Evolutionary conservation across 2,329 filamentous ascomycete genomes (phyloP).

Genomic region (Septoria petroselini): DNA sequence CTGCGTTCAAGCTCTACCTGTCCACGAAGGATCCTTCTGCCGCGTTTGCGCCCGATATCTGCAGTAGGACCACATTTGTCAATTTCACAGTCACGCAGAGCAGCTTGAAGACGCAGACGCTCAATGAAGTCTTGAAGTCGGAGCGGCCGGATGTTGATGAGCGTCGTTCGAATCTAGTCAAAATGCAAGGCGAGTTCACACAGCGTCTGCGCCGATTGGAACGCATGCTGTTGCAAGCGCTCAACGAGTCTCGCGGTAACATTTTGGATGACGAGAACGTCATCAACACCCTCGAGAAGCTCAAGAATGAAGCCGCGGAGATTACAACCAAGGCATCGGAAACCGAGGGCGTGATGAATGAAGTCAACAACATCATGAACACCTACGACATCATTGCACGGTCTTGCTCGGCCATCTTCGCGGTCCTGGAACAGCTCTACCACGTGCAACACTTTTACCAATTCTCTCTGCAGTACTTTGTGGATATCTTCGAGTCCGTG

Average conservation of each 20-base stretch:
- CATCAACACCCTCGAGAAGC: conserved; percentile 92
- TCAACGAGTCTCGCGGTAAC: conserved; percentile 96
- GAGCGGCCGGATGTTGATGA: conserved; percentile 97
- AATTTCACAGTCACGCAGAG: conserved; percentile 99
- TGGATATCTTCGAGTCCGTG: conserved; percentile 94
- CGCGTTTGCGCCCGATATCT: conserved; percentile 92
- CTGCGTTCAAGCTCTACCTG: conserved; percentile 89
- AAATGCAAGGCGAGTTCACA: conserved; percentile 98
- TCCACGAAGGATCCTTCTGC: conserved; percentile 96
- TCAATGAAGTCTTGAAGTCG: conserved; percentile 95
- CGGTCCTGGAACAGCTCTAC: conserved; percentile 92
- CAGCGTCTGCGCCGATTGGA: conserved; percentile 94
- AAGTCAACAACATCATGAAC: conserved; percentile 92
- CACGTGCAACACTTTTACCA: conserved; percentile 99
- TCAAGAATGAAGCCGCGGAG: conserved; percentile 96
- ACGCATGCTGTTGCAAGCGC: conserved; percentile 86
- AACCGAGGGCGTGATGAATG: conserved; percentile 96
- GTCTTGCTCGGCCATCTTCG: conserved; percentile 95
- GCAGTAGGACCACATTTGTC: conserved; percentile 97
- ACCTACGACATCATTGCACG: conserved; percentile 91
- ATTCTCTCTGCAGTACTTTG: conserved; percentile 96
- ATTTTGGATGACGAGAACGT: conserved; percentile 98
- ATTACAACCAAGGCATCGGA: conserved; percentile 95
- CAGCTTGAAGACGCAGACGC: conserved; percentile 94
- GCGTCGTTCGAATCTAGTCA: conserved; percentile 93